Base-by-base conservation (phyloP, 352 stramenopile genomes). In the Phytophthora boehmeriae region DNA sequence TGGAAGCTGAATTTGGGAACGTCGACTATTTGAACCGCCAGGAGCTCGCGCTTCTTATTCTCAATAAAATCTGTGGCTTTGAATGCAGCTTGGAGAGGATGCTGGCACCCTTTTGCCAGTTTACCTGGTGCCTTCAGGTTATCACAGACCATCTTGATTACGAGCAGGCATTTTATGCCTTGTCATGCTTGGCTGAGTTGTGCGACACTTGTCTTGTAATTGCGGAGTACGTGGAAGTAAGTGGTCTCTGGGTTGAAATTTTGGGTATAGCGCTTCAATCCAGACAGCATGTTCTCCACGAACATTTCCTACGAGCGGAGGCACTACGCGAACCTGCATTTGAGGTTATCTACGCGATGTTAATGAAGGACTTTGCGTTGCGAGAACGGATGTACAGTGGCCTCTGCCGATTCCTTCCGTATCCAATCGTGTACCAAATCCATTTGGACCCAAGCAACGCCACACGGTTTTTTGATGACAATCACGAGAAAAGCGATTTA, bases 391-490 rank as follows among this genome's bases (percentile, higher is more conserved):
- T 94, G 81, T 92, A 90, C 53, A 86, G 68, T 19, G 76, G 71
- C 0, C 66, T 94, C 11, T 87, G 80, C 17, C 73, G 83, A 1
- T 94, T 94, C 55, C 63, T 94, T 43, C 85, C 85, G 19, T 92
- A 94, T 36, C 83, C 85, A 4, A 75, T 94, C 43, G 83, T 94
- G 22, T 94, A 92, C 49, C 83, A 92, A 70, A 86, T 94, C 50
- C 83, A 94, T 44, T 50, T 92, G 39, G 83, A 94, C 55, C 84
- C 83, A 8, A 89, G 67, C 57, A 83, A 87, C 32, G 79, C 85
- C 11, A 66, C 71, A 6, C 71, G 86, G 42, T 92, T 92, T 53
- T 94, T 94, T 30, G 85, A 94, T 27, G 85, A 92, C 62, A 89
- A 91, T 51, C 83, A 92, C 50, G 81, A 92, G 8, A 94, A 92